Percentiles rank a stretch among this genome's conserved stretches.
These are phyloP conservation scores for Euptelea pleiosperma DNA, from an alignment of 164 flowering plant species.

Conservation along the genomic window DNA sequence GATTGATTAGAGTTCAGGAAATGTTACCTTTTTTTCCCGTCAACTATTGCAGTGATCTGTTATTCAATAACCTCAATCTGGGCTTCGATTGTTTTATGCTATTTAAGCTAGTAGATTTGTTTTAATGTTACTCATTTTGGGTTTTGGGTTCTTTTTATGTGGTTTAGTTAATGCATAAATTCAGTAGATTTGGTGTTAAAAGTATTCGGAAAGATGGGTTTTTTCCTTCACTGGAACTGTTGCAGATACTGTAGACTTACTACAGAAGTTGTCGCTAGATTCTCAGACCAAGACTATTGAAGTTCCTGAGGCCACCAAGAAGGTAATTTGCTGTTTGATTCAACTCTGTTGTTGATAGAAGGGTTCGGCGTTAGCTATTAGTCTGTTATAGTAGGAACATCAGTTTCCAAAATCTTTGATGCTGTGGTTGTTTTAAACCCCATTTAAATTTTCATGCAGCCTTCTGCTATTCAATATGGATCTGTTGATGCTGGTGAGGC, in stretches of 20 bases:
- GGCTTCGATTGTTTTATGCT: too few species aligned
- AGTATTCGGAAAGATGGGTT: not conserved
- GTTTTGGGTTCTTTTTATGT: not conserved
- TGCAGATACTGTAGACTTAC: slow-evolving; percentile 62
- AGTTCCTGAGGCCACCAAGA: slow-evolving; percentile 51
- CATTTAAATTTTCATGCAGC: slow-evolving; percentile 20
- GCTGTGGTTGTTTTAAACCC: too few species aligned
- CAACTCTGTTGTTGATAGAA: not conserved
- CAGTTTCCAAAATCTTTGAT: not conserved
- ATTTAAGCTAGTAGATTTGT: slow-evolving; percentile 3
- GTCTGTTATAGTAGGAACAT: not conserved
- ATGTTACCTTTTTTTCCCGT: too few species aligned
- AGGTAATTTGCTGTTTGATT: slow-evolving; percentile 30
- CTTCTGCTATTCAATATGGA: slow-evolving; percentile 37
- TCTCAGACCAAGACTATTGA: slow-evolving; percentile 48
- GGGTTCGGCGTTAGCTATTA: not conserved
- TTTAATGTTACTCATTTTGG: not conserved
- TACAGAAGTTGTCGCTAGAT: slow-evolving; percentile 62
- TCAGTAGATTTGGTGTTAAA: not conserved
- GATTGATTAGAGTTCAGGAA: too few species aligned
- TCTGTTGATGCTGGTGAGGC: slow-evolving; percentile 35
- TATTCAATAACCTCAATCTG: too few species aligned
- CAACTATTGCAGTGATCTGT: too few species aligned
- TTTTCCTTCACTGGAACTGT: slow-evolving; percentile 32
- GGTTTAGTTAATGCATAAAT: not conserved